Evolutionary conservation across 2,329 filamentous ascomycete genomes (phyloP), one percentile per base, ranked within the genome.

Genomic region (Emericellopsis cladophorae): DNA sequence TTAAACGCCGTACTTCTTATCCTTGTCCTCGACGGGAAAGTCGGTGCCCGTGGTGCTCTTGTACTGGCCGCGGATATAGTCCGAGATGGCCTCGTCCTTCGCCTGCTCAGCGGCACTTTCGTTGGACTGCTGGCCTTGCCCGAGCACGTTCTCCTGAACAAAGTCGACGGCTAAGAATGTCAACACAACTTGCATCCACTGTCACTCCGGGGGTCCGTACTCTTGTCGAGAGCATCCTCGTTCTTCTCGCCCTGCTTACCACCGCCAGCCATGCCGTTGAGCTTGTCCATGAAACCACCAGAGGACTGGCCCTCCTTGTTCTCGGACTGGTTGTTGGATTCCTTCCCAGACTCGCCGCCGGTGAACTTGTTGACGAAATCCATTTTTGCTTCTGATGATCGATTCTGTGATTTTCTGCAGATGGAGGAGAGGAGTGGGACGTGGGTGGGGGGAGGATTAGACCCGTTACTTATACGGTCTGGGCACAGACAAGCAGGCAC

Each of bases 161-260:
- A 72, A 76, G 60, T 92, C 85, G 66, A 90, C 67, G 40, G 75
- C 85, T 90, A 47, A 15, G 34, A 31, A 15, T 18, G 33, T 35
- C 31, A 37, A 29, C n/a, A 37, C 26, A 9, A 7, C 4, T 11
- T 7, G 26, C 26, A 29, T 29, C 3, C 8, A 9, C 9, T 29
- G 26, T 29, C 9, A 29, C 26, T 29, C n/a, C n/a, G 15, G 35
- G 7, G 4, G 24, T 10, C 45, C 45, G 21, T 46, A 86, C 84
- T 80, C 66, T 92, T 92, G 65, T 92, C 85, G 40, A 92, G 74
- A n/a, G 59, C 64, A 54, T 90, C 84, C 60, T 92, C 84, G 51
- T 88, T 83, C 74, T 86, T 80, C 72, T 90, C 85, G 55, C 80
- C 78, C 60, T 84, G 67, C 29, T 62, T 62, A 31, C 85, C 85